Conservation (phyloP, 371 early-diverging fungal genomes). For the Mortierella sp. region DNA sequence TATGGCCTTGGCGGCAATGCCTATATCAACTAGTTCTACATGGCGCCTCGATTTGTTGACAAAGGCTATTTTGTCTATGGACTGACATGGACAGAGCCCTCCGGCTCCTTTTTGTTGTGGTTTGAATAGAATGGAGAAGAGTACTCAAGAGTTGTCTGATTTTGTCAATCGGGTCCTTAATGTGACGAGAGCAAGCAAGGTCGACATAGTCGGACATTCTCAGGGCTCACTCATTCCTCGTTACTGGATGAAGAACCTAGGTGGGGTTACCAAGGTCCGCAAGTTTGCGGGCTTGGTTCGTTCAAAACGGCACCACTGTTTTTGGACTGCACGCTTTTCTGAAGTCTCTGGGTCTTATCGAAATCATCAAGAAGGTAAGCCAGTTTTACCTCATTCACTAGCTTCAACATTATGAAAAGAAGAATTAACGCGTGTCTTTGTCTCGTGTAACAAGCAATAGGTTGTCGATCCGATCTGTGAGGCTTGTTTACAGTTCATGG, state of each 20-base stretch:
- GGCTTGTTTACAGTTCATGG: constrained; percentile 22
- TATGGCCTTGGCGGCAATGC: constrained; percentile 15
- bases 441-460: background rate
- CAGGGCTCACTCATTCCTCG: constrained; percentile 25
- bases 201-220: constrained; percentile 20
- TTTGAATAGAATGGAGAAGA: constrained; percentile 23
- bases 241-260: constrained; percentile 18
- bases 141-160: constrained; percentile 22
- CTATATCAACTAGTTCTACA: constrained; percentile 4
- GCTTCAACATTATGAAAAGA: background rate
- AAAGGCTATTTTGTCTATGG: constrained; percentile 21
- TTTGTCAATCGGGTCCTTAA: constrained; percentile 21
- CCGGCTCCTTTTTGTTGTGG: constrained; percentile 15
- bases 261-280: constrained; percentile 17
- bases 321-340: background rate
- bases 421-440: background rate
- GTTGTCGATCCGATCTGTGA: constrained; percentile 2
- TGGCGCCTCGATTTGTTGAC: constrained; percentile 8
- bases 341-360: constrained; percentile 14
- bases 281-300: constrained; percentile 18
- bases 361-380: background rate
- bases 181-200: constrained; percentile 9
- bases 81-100: constrained; percentile 9
- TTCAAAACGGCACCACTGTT: constrained; percentile 23
- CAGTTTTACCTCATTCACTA: background rate